A percentile compares a stretch with the other conserved stretches of the same genome.
Evolutionary conservation across 83 land plant genomes (phyloP).

Genomic region (Thuja plicata): DNA sequence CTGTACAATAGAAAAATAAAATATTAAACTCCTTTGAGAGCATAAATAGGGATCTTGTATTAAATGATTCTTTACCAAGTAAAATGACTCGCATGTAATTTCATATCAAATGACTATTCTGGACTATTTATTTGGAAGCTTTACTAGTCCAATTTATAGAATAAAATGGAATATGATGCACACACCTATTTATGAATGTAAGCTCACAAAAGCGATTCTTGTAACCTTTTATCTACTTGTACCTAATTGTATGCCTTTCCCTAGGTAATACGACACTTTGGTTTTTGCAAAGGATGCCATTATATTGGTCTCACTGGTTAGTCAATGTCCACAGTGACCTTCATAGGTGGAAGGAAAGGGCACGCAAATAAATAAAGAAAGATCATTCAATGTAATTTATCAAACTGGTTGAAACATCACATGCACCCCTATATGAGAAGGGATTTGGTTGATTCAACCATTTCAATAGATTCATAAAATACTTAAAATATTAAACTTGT

Average conservation of each 20-base stretch:
- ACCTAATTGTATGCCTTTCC: neutral
- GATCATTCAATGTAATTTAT: neutral
- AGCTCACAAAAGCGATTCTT: neutral
- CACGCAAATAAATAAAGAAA: neutral
- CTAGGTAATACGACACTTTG: neutral
- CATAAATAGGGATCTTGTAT: neutral
- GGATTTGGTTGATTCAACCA: neutral
- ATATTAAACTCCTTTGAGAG: neutral
- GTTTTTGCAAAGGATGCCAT: neutral
- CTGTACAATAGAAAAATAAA: neutral
- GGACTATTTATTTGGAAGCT: conserved; percentile 3
- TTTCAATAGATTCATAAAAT: neutral
- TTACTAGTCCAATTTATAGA: neutral
- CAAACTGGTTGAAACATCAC: neutral
- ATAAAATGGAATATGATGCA: neutral
- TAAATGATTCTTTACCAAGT: neutral
- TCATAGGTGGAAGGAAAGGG: neutral
- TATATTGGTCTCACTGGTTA: neutral
- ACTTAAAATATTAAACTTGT: neutral
- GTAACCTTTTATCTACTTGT: neutral
- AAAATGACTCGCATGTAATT: too few species aligned
- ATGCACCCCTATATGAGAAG: neutral
- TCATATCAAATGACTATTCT: neutral
- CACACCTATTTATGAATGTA: neutral
- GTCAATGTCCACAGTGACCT: neutral